phyloP scores from a whole-genome alignment of 2,329 filamentous ascomycete genomes.

The Macrophomina phaseolina region DNA sequence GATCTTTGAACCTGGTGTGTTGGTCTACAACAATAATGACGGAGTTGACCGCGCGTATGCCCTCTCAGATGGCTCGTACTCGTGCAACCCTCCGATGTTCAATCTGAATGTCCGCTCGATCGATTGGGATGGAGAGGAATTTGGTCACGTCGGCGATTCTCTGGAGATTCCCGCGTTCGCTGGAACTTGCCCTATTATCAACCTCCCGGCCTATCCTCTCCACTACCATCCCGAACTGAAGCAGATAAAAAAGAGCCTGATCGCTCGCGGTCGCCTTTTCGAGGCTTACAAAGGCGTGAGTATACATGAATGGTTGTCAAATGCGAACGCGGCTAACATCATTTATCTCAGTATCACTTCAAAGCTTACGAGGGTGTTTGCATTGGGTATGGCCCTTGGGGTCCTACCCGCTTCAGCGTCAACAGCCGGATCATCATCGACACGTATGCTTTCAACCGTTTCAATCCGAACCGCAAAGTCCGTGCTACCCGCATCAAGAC shows the following conservation, averaged over 20 bases:
- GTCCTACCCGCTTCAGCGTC: slow-evolving; percentile 28
- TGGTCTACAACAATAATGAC: slow-evolving; percentile 30
- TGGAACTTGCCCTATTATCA: slow-evolving; percentile 48
- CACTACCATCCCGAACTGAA: slow-evolving; percentile 44
- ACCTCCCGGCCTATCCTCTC: slow-evolving; percentile 48
- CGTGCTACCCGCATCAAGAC: slow-evolving; percentile 19
- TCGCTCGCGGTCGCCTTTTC: slow-evolving; percentile 50
- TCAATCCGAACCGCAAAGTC: slow-evolving; percentile 29
- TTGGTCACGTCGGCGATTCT: slow-evolving; percentile 32
- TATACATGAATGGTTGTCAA: background rate
- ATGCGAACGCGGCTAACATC: background rate
- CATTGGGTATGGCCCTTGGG: slow-evolving; percentile 29
- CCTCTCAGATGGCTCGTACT: slow-evolving; percentile 29
- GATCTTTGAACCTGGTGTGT: slow-evolving; percentile 32
- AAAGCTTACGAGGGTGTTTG: slow-evolving; percentile 32
- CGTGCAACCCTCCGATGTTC: slow-evolving; percentile 28
- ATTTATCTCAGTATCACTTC: slow-evolving; percentile 27
- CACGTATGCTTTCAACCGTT: slow-evolving; percentile 45
- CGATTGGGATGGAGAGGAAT: slow-evolving; percentile 37
- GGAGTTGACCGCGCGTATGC: slow-evolving; percentile 31
- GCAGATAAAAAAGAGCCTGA: slow-evolving; percentile 43
- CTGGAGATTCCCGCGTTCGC: slow-evolving; percentile 32
- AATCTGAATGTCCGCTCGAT: slow-evolving; percentile 33
- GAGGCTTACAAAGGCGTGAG: slow-evolving; percentile 48
- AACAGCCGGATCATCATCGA: slow-evolving; percentile 56